These are phyloP conservation scores for Aspergillus thermomutatus DNA, from an alignment of 2,329 filamentous ascomycete genomes.

Conservation along the genomic window DNA sequence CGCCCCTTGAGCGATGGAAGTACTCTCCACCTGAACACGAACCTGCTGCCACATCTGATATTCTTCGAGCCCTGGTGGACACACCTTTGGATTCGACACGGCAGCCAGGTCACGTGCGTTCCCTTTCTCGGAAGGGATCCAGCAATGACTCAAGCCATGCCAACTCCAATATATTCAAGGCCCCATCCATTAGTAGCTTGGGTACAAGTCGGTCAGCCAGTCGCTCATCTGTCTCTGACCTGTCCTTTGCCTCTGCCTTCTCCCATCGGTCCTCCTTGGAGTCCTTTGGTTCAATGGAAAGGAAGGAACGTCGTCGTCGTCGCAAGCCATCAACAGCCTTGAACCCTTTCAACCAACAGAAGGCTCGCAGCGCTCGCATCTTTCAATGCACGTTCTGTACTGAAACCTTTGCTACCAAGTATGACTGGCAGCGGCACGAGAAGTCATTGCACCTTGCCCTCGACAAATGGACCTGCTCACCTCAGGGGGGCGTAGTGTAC, in stretches of 20 bases:
- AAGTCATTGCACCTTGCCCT: constrained; percentile 56
- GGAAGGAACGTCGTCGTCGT: constrained; percentile 57
- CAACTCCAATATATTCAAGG: constrained; percentile 50
- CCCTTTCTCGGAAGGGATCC: constrained; percentile 38
- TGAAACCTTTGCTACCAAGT: constrained; percentile 55
- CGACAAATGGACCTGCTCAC: constrained; percentile 60
- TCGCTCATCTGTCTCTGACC: constrained; percentile 51
- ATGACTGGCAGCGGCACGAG: constrained; percentile 59
- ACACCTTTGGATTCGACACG: constrained; percentile 35
- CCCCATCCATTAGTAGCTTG: constrained; percentile 53
- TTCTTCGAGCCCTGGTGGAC: constrained; percentile 57
- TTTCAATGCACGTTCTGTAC: constrained; percentile 60
- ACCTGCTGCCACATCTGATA: constrained; percentile 62
- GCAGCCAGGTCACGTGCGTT: constrained; percentile 32
- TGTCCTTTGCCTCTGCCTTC: constrained; percentile 55
- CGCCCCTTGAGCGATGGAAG: constrained; percentile 67
- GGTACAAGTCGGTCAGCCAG: constrained; percentile 53
- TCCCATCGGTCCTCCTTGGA: constrained; percentile 55
- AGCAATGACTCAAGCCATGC: constrained; percentile 53
- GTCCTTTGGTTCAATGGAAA: constrained; percentile 56
- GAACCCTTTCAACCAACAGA: constrained; percentile 39
- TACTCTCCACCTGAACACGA: constrained; percentile 67
- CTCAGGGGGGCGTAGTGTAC: constrained; percentile 52
- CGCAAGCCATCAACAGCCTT: constrained; percentile 46
- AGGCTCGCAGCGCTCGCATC: constrained; percentile 43